These are phyloP conservation scores for Beauveria sp. DNA, from an alignment of 2,329 filamentous ascomycete species.

Conservation along the genomic window DNA sequence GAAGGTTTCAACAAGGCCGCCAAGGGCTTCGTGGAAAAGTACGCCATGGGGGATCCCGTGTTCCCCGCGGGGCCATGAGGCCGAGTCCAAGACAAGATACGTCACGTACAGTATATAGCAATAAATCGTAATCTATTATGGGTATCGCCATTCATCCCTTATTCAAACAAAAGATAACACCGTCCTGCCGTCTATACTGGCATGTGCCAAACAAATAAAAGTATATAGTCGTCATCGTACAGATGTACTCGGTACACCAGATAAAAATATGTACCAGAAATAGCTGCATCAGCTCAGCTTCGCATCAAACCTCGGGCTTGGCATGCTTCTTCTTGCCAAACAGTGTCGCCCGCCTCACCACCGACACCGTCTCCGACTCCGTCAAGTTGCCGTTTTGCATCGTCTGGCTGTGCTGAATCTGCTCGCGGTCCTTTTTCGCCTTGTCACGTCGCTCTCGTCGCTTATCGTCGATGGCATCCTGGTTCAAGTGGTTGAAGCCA, in stretches of 20 bases:
- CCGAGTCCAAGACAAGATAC: not conserved
- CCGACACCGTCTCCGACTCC: constrained; percentile 19
- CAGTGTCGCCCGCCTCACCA: constrained; percentile 29
- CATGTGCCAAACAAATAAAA: constrained; percentile 7
- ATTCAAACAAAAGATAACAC: constrained; percentile 14
- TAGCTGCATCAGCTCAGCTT: not conserved
- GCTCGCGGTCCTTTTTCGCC: constrained; percentile 34
- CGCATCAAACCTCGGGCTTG: constrained; percentile 4
- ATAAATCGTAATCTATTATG: constrained; percentile 9
- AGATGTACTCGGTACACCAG: constrained; percentile 5
- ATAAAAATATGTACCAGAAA: constrained; percentile 10
- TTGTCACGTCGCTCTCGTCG: constrained; percentile 59
- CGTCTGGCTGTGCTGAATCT: constrained; percentile 19
- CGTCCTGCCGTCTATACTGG: not conserved
- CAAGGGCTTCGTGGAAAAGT: constrained; percentile 63
- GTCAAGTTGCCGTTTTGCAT: constrained; percentile 24
- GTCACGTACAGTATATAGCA: not conserved
- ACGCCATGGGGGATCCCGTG: constrained; percentile 46
- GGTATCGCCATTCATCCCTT: constrained; percentile 14
- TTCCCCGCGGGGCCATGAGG: constrained; percentile 23
- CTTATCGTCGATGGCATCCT: constrained; percentile 71
- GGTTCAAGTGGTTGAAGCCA: constrained; percentile 73
- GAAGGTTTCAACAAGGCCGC: constrained; percentile 67
- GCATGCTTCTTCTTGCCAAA: constrained; percentile 36
- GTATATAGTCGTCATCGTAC: constrained; percentile 11